Evolutionary conservation across 2,329 filamentous ascomycete genomes (phyloP), one percentile per base, ranked within the genome.

Genomic region (Capronia epimyces): DNA sequence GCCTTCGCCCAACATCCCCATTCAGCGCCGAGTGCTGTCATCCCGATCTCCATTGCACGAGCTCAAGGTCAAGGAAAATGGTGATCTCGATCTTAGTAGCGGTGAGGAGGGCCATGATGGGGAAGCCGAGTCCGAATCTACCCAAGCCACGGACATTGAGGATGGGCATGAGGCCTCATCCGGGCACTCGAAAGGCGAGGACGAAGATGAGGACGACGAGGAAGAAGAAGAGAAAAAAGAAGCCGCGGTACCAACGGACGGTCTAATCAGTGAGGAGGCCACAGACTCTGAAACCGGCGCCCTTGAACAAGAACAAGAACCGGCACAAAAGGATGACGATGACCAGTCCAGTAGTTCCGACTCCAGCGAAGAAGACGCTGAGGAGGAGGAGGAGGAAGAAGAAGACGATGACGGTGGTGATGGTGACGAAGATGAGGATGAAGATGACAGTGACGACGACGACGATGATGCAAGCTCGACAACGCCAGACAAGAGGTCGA

Each of bases 1-100:
- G 41, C 58, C 56, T 3, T 60, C 58, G n/a, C 58, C 58, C 5
- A 47, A 52, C 12, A 53, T 60, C 20, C 44, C 53, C 31, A 56
- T 59, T 34, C 50, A 56, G 27, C 55, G 20, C 13, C 50, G 51
- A 18, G 12, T 42, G 29, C 16, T 49, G 21, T 49, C 47, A 3
- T 44, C 42, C 7, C 45, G 40, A n/a, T 53, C 47, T 18, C 55
- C 52, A 16, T 36, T 58, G 44, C 29, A 48, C 15, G 34, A 37
- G 34, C 18, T 37, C 34, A 37, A 20, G 24, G 31, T 46, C 18
- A 36, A 32, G 37, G 50, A 46, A 3, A 47, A 49, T 41, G 51
- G 43, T 15, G 49, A 49, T 3, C 15, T 43, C 2, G 47, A 39
- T 8, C 20, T 31, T 13, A 15, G 16, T 20, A 12, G 16, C 16